A percentile compares a stretch with the other conserved stretches of the same genome.
Evolutionary conservation across 257 asterid species (phyloP).

Genomic region (Schizonepeta tenuifolia): DNA sequence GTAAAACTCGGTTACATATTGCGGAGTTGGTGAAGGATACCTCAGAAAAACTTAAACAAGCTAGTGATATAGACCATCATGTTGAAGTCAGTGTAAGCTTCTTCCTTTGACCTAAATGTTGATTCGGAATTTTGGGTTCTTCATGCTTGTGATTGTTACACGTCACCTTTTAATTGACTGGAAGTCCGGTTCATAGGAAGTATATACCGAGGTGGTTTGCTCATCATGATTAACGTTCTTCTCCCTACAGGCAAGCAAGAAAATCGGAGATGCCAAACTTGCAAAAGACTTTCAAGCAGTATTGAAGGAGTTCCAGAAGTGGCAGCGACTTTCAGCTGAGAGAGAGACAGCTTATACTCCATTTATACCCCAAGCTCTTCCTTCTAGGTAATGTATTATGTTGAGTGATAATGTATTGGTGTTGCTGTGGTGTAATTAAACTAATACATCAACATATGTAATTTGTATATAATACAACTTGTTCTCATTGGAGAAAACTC

Average conservation of each 20-base stretch:
- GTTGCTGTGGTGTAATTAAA: not conserved
- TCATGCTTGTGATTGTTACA: not conserved
- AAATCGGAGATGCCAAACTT: slow-evolving; percentile 89
- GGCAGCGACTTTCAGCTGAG: slow-evolving; percentile 75
- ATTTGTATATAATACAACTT: slow-evolving; percentile 7
- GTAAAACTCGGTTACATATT: slow-evolving; percentile 81
- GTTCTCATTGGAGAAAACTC: not conserved
- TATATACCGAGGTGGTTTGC: not conserved
- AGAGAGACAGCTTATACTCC: slow-evolving; percentile 84
- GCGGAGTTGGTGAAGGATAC: slow-evolving; percentile 94
- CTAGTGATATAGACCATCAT: slow-evolving; percentile 82
- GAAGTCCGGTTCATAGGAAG: not conserved
- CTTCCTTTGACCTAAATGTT: slow-evolving; percentile 14
- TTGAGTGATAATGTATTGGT: not conserved
- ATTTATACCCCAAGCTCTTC: slow-evolving; percentile 57
- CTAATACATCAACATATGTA: not conserved
- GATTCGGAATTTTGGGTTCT: slow-evolving; percentile 17
- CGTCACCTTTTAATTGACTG: not conserved
- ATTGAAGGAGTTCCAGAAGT: slow-evolving; percentile 86
- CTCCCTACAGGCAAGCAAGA: slow-evolving; percentile 77
- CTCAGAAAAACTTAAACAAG: slow-evolving; percentile 93
- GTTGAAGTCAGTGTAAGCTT: slow-evolving; percentile 75
- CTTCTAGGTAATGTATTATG: slow-evolving; percentile 58
- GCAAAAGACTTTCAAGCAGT: slow-evolving; percentile 95
- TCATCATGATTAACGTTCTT: slow-evolving; percentile 22